Percentiles rank a stretch among this genome's conserved stretches.
Conservation (phyloP, 768 basidiomycete species). For the Termitomyces sp. region DNA sequence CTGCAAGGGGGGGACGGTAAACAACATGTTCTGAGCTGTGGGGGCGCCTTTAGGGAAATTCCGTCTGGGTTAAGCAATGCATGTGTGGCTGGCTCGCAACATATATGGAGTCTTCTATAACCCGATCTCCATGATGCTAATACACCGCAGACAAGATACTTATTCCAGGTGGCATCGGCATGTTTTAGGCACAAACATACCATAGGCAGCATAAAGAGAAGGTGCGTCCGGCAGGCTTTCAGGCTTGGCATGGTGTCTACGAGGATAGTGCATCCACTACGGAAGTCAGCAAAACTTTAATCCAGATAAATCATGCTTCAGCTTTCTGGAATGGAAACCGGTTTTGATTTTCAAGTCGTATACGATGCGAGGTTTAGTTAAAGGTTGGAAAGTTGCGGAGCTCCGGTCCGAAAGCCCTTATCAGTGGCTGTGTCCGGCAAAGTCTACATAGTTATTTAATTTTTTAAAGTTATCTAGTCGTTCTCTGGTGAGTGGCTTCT, state of each 20-base stretch:
- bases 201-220: neutral
- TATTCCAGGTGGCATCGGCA: neutral
- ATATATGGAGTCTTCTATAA: no score
- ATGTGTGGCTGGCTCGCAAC: slow-evolving; percentile 3
- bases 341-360: no score
- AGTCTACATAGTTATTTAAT: no score
- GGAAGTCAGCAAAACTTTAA: no score
- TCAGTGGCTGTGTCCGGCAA: no score
- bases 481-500: no score
- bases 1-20: neutral
- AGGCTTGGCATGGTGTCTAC: neutral
- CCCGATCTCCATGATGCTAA: neutral
- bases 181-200: neutral
- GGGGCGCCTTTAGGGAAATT: neutral
- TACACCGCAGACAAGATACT: neutral
- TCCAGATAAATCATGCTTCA: no score
- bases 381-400: no score
- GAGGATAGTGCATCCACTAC: neutral
- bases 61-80: neutral
- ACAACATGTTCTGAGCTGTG: neutral
- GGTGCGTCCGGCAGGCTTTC: neutral
- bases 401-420: no score
- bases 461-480: no score
- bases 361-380: no score
- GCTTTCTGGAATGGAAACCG: no score